A percentile compares a stretch with the other conserved stretches of the same genome.
These are phyloP conservation scores for Vigna trinervia DNA, from an alignment of 306 rosid species.

Conservation along the genomic window DNA sequence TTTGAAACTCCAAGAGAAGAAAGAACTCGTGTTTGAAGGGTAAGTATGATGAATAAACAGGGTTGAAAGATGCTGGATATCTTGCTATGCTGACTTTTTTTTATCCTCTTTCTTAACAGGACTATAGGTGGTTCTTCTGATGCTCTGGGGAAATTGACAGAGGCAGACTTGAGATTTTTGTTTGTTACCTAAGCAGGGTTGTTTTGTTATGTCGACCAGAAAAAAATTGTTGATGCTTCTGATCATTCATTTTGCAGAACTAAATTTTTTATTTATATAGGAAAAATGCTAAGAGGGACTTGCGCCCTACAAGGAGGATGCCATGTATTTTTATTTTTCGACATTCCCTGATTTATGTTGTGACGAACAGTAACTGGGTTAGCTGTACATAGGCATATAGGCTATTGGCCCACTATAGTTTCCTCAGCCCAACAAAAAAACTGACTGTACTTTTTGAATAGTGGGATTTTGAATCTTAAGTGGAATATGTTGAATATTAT, in stretches of 20 bases:
- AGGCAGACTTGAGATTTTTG: constrained; percentile 72
- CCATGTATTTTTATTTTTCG: background rate
- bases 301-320: background rate
- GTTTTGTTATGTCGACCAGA: background rate
- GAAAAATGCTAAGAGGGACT: background rate
- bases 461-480: constrained; percentile 17
- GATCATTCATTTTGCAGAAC: constrained; percentile 8
- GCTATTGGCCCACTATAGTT: background rate
- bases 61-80: constrained; percentile 29
- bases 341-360: background rate
- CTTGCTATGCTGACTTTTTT: constrained; percentile 21
- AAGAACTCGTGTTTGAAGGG: constrained; percentile 96
- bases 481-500: background rate
- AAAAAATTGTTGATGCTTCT: background rate
- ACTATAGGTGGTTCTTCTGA: constrained; percentile 79
- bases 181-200: constrained; percentile 51
- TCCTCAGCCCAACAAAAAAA: background rate
- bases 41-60: constrained; percentile 42
- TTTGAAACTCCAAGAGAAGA: constrained; percentile 88
- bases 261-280: background rate
- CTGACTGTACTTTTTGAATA: background rate
- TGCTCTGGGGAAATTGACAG: constrained; percentile 80
- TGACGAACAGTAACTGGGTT: background rate
- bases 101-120: constrained; percentile 48
- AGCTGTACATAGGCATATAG: background rate